Conservation (phyloP, 805 yeast genomes). For the Suhomyces vadensis region DNA sequence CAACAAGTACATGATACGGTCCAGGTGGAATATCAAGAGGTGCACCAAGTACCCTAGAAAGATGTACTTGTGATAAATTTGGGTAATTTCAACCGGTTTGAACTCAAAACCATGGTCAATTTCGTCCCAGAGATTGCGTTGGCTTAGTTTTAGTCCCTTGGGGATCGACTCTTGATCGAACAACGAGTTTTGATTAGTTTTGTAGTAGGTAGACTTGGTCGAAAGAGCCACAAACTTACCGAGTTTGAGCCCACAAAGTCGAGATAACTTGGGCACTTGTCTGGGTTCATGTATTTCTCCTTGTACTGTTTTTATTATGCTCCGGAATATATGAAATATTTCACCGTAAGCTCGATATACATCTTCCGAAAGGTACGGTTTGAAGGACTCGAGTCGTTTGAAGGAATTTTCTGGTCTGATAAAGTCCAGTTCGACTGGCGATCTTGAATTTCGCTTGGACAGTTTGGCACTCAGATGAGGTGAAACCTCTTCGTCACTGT, state of each 20-base stretch:
- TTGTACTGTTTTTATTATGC: constrained; percentile 20
- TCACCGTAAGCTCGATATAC: constrained; percentile 31
- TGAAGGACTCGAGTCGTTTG: constrained; percentile 26
- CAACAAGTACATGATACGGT: constrained; percentile 28
- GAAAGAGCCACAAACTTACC: constrained; percentile 38
- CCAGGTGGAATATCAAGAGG: constrained; percentile 36
- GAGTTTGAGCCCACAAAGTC: constrained; percentile 26
- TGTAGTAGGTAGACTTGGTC: constrained; percentile 35
- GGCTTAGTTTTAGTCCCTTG: constrained; percentile 18
- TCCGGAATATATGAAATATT: constrained; percentile 31
- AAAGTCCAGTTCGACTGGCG: constrained; percentile 2
- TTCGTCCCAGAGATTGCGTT: constrained; percentile 30
- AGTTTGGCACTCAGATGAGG: too few relatives aligned
- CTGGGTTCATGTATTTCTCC: neutral
- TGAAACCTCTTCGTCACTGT: neutral
- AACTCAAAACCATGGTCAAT: constrained; percentile 39
- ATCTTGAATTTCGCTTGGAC: neutral
- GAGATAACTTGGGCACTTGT: constrained; percentile 17
- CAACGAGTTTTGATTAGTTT: constrained; percentile 29
- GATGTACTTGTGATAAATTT: constrained; percentile 23
- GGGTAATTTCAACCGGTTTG: constrained; percentile 29
- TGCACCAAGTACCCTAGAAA: constrained; percentile 38
- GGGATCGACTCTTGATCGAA: constrained; percentile 30
- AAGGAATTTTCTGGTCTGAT: constrained; percentile 18
- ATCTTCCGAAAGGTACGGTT: constrained; percentile 29